Conservation (phyloP, 1,284 basidiomycete species). For the Tremellales sp. region DNA sequence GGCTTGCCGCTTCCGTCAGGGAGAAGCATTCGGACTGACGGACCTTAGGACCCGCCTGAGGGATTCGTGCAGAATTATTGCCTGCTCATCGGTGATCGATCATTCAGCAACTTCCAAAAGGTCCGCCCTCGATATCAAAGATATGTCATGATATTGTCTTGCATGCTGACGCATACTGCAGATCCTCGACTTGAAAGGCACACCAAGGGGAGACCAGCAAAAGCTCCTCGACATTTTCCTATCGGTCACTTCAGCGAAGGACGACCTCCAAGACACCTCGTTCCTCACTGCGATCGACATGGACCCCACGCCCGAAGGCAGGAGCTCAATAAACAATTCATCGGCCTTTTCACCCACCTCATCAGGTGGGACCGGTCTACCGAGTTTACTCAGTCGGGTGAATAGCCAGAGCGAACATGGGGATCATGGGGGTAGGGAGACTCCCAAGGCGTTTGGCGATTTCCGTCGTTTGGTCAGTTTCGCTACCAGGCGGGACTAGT, state of each 20-base stretch:
- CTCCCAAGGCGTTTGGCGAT: conserved; percentile 76
- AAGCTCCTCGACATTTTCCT: conserved; percentile 85
- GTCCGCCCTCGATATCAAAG: conserved; percentile 35
- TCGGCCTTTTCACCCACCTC: conserved; percentile 10
- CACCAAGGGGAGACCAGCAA: conserved; percentile 79
- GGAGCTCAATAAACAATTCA: conserved; percentile 13
- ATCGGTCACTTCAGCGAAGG: conserved; percentile 80
- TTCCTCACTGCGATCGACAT: conserved; percentile 91
- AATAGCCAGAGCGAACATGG: conserved; percentile 20
- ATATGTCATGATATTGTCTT: not conserved
- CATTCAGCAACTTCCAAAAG: conserved; percentile 97
- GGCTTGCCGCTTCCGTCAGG: not conserved
- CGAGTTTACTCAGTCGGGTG: too few relatives aligned
- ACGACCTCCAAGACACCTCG: conserved; percentile 77
- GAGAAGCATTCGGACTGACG: conserved; percentile 10
- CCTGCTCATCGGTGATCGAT: conserved; percentile 82
- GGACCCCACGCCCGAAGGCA: conserved; percentile 54
- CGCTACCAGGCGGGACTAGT: conserved; percentile 57
- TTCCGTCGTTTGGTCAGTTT: conserved; percentile 79
- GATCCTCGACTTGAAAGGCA: conserved; percentile 94
- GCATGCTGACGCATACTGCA: too few relatives aligned
- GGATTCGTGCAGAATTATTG: conserved; percentile 93
- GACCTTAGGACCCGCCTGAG: conserved; percentile 71
- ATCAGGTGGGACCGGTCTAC: too few relatives aligned
- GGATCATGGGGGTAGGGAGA: conserved; percentile 52